These are phyloP conservation scores for Pyrenula massariospora DNA, from an alignment of 495 filamentous ascomycete genomes.

Conservation along the genomic window DNA sequence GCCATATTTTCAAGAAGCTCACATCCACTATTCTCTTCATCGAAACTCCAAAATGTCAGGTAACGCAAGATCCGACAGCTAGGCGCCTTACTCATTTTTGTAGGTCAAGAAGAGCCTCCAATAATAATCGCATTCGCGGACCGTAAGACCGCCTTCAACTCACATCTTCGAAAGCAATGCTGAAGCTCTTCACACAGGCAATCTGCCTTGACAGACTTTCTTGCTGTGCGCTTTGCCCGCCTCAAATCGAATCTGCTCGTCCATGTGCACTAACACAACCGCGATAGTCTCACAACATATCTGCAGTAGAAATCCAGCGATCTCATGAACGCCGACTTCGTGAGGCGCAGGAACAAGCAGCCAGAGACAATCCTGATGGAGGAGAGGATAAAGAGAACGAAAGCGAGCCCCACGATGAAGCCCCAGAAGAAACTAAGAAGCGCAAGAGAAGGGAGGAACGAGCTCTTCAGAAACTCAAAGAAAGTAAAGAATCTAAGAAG, in stretches of 20 bases:
- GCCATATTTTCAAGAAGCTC: too few relatives aligned
- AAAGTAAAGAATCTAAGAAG: slow-evolving; percentile 55
- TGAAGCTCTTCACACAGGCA: slow-evolving; percentile 26
- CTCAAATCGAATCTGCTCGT: neutral
- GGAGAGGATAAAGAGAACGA: slow-evolving; percentile 12
- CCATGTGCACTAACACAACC: neutral
- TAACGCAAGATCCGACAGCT: too few relatives aligned
- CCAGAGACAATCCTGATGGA: slow-evolving; percentile 13
- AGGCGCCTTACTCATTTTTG: too few relatives aligned
- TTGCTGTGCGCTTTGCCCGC: slow-evolving; percentile 44
- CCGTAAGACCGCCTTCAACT: slow-evolving; percentile 32
- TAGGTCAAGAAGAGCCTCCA: slow-evolving; percentile 27
- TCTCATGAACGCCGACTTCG: slow-evolving; percentile 43
- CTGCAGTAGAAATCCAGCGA: slow-evolving; percentile 62
- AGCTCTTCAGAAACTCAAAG: slow-evolving; percentile 64
- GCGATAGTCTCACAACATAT: slow-evolving; percentile 71
- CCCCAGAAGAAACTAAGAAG: slow-evolving; percentile 46
- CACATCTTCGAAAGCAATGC: slow-evolving; percentile 1
- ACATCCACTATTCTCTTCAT: too few relatives aligned
- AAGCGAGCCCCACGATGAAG: slow-evolving; percentile 18
- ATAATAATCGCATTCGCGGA: slow-evolving; percentile 43
- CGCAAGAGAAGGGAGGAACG: slow-evolving; percentile 49
- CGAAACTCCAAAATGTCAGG: too few relatives aligned
- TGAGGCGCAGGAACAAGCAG: slow-evolving; percentile 29
- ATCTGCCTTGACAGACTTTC: slow-evolving; percentile 72